Evolutionary conservation across 2,329 filamentous ascomycete genomes (phyloP), one percentile per base, ranked within the genome.

Genomic region (Orbilia javanica): DNA sequence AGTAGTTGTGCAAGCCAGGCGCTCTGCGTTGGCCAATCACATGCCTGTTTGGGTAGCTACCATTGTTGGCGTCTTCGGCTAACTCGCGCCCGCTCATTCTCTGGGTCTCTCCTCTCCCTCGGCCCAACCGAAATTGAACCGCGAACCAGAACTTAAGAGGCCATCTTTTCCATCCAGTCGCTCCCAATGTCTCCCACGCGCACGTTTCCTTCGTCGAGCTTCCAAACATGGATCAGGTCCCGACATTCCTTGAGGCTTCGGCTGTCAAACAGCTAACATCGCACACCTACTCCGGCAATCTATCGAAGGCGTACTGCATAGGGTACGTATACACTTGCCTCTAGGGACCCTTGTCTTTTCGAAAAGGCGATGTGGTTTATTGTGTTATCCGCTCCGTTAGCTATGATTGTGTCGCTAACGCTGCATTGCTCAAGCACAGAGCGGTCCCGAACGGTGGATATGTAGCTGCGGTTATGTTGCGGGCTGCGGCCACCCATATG

Each of bases 361-460:
- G 3, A 3, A 13, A 7, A 42, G 8, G 39, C 13, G 39, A n/a
- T 42, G 39, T 15, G 15, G 18, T 36, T 39, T 44, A 22, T 27
- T 27, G 15, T 27, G 8, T 22, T 27, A 3, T 4, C 4, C 3
- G 22, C 15, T 50, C 7, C 3, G 25, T 46, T 18, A 3, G 18
- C 39, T 4, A 8, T 63, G 48, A 22, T 20, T 22, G 15, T 22
- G 10, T 18, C 31, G 50, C 52, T 74, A 67, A 74, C 52, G 2
- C 57, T 3, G n/a, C 13, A 18, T 4, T 50, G 50, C 70, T 75
- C 66, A 77, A 73, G 81, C 62, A 55, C 34, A n/a, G 34, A 53
- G 39, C 81, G 90, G 91, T 93, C 11, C 90, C 91, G 4, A 90
- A 93, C 83, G 91, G 91, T 65, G 91, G 91, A 73, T 91, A 90